Base-by-base conservation (phyloP, 768 basidiomycete species). In the Leccinum longicurvipes region DNA sequence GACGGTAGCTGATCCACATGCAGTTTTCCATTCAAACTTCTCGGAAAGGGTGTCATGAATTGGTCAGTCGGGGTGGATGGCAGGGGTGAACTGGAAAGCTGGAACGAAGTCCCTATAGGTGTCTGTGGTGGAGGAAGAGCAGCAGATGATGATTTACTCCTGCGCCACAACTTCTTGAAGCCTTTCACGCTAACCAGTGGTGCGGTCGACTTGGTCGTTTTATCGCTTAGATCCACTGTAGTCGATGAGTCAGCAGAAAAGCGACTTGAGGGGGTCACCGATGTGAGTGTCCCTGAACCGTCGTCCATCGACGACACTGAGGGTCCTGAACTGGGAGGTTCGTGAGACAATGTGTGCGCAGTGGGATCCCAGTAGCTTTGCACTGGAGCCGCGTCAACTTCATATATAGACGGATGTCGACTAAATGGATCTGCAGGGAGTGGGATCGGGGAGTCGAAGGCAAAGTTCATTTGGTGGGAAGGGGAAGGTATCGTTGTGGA, bases 371-470 rank as follows among this genome's bases (percentile, higher is more conserved):
- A 81, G 55, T 79, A 76, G 4, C 75, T 65, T 31, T 72, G 67
- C 28, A 76, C 62, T 32, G 71, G 69, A 34, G 51, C 51, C 7
- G 50, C 23, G n/a, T 75, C 62, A 21, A 63, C 39, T 29, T 74
- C 71, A 27, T 75, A 68, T 17, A 74, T 61, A 3, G 87, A 89
- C 29, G 89, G 77, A 63, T 81, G 86, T 25, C 89, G 80, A 11
- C 86, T 84, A 64, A 92, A 91, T 25, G 90, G 90, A 72, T 92
- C 90, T 8, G 90, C 87, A 10, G 89, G 88, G n/a, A 91, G 74
- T 36, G 91, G 91, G 53, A 91, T 87, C 21, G 87, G 86, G 2
- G 85, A 84, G 41, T 76, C 77, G 9, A 73, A 57, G 28, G 61
- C 45, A 62, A 56, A 34, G 54, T 66, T 51, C 57, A 61, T 45